Percentiles rank a stretch among this genome's conserved stretches.
These are phyloP conservation scores for Diospyros lotus DNA, from an alignment of 148 eudicot genomes.

Conservation along the genomic window DNA sequence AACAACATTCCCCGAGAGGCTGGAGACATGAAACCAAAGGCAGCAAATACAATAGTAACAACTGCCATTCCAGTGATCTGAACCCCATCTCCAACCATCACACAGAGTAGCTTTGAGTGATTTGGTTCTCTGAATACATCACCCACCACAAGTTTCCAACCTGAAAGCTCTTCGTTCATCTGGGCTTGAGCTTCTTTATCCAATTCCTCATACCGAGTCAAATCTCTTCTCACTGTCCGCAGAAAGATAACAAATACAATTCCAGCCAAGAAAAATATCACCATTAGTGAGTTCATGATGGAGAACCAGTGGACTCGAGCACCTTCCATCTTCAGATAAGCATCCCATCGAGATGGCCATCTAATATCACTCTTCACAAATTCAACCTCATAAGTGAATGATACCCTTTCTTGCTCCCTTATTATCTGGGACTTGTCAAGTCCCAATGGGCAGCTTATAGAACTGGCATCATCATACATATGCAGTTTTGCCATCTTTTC, in stretches of 20 bases:
- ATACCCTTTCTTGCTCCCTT: conserved; percentile 43
- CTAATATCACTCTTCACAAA: conserved; percentile 56
- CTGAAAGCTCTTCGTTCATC: conserved; percentile 66
- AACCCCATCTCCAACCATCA: conserved; percentile 68
- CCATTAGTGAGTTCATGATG: conserved; percentile 57
- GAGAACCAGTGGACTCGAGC: conserved; percentile 62
- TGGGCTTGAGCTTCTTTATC: conserved; percentile 72
- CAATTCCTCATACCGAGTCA: conserved; percentile 54
- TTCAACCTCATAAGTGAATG: conserved; percentile 60
- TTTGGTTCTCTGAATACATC: conserved; percentile 66
- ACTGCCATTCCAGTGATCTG: conserved; percentile 59
- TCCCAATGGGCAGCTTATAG: conserved; percentile 51
- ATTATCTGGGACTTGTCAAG: conserved; percentile 50
- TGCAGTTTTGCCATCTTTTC: conserved; percentile 53
- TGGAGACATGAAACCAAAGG: conserved; percentile 70
- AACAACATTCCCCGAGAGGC: conserved; percentile 61
- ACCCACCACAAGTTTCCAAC: conserved; percentile 77
- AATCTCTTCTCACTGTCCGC: conserved; percentile 61
- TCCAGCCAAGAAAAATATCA: conserved; percentile 59
- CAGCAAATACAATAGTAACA: conserved; percentile 57
- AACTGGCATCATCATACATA: conserved; percentile 32
- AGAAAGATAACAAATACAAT: conserved; percentile 58
- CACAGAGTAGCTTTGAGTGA: conserved; percentile 44
- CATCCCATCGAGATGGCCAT: conserved; percentile 79
- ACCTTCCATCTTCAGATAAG: conserved; percentile 64